A percentile compares a stretch with the other conserved stretches of the same genome.
phyloP scores from a whole-genome alignment of 371 early-diverging fungal genomes.

The Mycotypha africana region DNA sequence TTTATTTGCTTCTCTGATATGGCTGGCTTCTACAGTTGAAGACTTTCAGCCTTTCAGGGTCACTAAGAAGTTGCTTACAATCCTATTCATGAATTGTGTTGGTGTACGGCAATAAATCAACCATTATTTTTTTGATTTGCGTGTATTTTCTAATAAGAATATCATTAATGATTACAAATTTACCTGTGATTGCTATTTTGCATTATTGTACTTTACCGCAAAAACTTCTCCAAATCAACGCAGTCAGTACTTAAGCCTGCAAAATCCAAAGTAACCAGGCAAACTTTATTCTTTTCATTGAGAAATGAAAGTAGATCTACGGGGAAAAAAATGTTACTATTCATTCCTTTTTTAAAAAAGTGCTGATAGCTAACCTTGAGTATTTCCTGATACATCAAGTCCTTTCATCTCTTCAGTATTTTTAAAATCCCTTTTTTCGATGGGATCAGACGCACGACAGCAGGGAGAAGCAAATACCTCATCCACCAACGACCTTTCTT shows the following conservation, averaged over 20 bases:
- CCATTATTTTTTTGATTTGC: constrained; percentile 9
- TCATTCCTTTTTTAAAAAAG: neutral
- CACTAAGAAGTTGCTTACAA: constrained; percentile 5
- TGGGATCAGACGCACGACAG: constrained; percentile 4
- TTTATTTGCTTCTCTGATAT: too few relatives aligned
- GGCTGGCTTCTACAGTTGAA: constrained; percentile 16
- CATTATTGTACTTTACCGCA: constrained; percentile 1
- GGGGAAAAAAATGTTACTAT: neutral
- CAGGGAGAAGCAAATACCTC: constrained; percentile 9
- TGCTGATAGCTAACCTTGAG: constrained; percentile 3
- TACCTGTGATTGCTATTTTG: constrained; percentile 1
- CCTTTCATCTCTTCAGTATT: neutral
- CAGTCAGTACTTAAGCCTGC: constrained; percentile 9
- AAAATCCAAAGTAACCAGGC: constrained; percentile 9
- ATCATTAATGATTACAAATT: constrained; percentile 1
- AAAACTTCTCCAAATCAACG: neutral
- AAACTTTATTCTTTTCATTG: constrained; percentile 1
- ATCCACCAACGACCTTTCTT: constrained; percentile 10
- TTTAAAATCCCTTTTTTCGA: constrained; percentile 7
- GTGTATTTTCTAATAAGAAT: constrained; percentile 1
- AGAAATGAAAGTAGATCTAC: neutral
- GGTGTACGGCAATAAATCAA: constrained; percentile 8
- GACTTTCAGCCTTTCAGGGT: constrained; percentile 1
- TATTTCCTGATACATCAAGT: constrained; percentile 2
- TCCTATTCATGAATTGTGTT: constrained; percentile 9